phyloP scores from a whole-genome alignment of 768 basidiomycete genomes.

The Harrya chromipes region DNA sequence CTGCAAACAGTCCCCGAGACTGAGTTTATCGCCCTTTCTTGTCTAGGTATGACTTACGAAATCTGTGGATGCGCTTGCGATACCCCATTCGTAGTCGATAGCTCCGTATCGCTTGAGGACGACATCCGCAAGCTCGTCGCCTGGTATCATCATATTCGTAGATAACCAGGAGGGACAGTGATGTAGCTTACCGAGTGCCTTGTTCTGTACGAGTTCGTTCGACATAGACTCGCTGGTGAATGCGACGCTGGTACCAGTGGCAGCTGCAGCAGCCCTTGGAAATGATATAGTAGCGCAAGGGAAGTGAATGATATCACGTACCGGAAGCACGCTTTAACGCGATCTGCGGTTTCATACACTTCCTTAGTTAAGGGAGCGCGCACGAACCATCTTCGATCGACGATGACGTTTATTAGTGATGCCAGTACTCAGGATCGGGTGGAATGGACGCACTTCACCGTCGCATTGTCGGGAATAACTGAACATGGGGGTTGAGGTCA shows the following conservation, averaged over 20 bases:
- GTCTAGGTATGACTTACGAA: slow-evolving; percentile 51
- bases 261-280: slow-evolving; percentile 59
- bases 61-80: slow-evolving; percentile 72
- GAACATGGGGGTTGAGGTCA: background rate
- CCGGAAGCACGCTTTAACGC: slow-evolving; percentile 73
- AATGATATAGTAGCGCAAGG: background rate
- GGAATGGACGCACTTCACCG: slow-evolving; percentile 50
- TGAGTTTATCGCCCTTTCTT: background rate
- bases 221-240: slow-evolving; percentile 36
- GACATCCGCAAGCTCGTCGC: slow-evolving; percentile 60
- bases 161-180: background rate
- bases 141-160: slow-evolving; percentile 32
- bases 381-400: slow-evolving; percentile 55
- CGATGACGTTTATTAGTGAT: background rate
- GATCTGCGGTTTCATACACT: slow-evolving; percentile 51
- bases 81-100: slow-evolving; percentile 66
- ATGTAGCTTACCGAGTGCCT: slow-evolving; percentile 46
- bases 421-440: background rate
- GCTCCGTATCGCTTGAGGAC: slow-evolving; percentile 58
- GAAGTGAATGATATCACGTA: slow-evolving; percentile 30
- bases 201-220: slow-evolving; percentile 67
- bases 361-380: slow-evolving; percentile 69
- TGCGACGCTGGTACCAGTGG: slow-evolving; percentile 59
- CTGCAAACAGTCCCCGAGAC: slow-evolving; percentile 6
- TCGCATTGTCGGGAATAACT: slow-evolving; percentile 85